These are phyloP conservation scores for Vitellaria paradoxa DNA, from an alignment of 179 eudicot genomes.

Conservation along the genomic window DNA sequence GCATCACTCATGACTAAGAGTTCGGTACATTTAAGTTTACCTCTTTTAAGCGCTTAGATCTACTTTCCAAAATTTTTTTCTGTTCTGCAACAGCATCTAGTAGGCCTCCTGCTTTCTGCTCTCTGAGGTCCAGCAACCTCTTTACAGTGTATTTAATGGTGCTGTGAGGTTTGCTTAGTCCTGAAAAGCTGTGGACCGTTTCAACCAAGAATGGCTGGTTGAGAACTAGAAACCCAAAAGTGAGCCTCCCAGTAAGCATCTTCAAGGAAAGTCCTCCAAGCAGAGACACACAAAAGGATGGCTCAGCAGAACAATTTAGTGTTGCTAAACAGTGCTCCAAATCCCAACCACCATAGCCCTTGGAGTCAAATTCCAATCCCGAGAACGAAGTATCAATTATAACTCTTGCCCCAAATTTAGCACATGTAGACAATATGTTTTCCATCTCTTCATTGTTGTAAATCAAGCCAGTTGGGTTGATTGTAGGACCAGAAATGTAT, in stretches of 20 bases:
- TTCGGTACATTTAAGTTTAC: slow-evolving; percentile 26
- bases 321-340: slow-evolving; percentile 53
- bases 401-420: slow-evolving; percentile 81
- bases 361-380: slow-evolving; percentile 60
- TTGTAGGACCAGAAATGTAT: slow-evolving; percentile 87
- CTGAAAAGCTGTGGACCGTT: slow-evolving; percentile 59
- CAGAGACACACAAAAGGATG: slow-evolving; percentile 66
- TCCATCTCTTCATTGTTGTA: slow-evolving; percentile 77
- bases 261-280: slow-evolving; percentile 81
- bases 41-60: slow-evolving; percentile 71
- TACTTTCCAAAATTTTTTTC: slow-evolving; percentile 42
- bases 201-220: slow-evolving; percentile 64
- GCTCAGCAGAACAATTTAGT: slow-evolving; percentile 35
- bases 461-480: slow-evolving; percentile 82
- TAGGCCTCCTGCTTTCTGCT: slow-evolving; percentile 46
- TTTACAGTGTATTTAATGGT: slow-evolving; percentile 77
- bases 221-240: slow-evolving; percentile 72
- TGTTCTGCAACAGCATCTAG: slow-evolving; percentile 47
- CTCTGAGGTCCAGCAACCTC: slow-evolving; percentile 73
- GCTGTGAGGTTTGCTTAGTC: slow-evolving; percentile 80
- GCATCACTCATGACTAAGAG: background rate
- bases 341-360: slow-evolving; percentile 60
- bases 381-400: slow-evolving; percentile 89
- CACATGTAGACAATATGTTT: slow-evolving; percentile 58
- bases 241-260: slow-evolving; percentile 86